Percentiles rank a stretch among this genome's conserved stretches.
Evolutionary conservation across 805 yeast genomes (phyloP).

Genomic region (Candida ascalaphidarum): DNA sequence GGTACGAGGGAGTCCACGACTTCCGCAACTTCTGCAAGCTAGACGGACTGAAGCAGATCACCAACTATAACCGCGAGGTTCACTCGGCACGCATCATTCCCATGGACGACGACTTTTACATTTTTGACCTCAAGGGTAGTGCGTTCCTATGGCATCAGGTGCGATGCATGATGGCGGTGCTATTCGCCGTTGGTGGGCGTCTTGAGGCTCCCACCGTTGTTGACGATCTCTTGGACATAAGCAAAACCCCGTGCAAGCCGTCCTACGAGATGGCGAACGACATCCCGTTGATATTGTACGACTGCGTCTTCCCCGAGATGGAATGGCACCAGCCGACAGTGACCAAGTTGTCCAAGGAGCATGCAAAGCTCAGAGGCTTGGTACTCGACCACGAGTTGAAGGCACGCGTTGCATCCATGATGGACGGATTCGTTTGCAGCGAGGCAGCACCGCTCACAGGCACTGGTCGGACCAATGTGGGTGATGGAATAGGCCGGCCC

Average conservation of each 20-base stretch:
- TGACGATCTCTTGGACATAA: slow-evolving; percentile 48
- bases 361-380: slow-evolving; percentile 37
- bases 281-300: slow-evolving; percentile 76
- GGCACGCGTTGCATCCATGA: slow-evolving; percentile 40
- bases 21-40: slow-evolving; percentile 91
- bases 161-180: slow-evolving; percentile 83
- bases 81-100: slow-evolving; percentile 40
- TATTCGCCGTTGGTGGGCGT: slow-evolving; percentile 74
- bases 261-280: slow-evolving; percentile 85
- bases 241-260: slow-evolving; percentile 58
- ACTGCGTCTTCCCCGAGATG: slow-evolving; percentile 67
- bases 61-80: slow-evolving; percentile 64
- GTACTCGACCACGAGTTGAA: slow-evolving; percentile 54
- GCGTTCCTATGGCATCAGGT: slow-evolving; percentile 99
- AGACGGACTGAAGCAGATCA: slow-evolving; percentile 90
- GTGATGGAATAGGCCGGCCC: slow-evolving; percentile 74
- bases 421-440: slow-evolving; percentile 28
- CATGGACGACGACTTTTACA: slow-evolving; percentile 40
- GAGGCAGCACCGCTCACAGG: slow-evolving; percentile 10
- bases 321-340: slow-evolving; percentile 46
- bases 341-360: slow-evolving; percentile 32
- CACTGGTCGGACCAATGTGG: slow-evolving; percentile 43
- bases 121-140: slow-evolving; percentile 72
- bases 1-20: slow-evolving; percentile 71
- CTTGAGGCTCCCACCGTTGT: slow-evolving; percentile 57